Percentiles rank a stretch among this genome's conserved stretches.
phyloP scores from a whole-genome alignment of 805 yeast species.

The Candida sakaeoensis region DNA sequence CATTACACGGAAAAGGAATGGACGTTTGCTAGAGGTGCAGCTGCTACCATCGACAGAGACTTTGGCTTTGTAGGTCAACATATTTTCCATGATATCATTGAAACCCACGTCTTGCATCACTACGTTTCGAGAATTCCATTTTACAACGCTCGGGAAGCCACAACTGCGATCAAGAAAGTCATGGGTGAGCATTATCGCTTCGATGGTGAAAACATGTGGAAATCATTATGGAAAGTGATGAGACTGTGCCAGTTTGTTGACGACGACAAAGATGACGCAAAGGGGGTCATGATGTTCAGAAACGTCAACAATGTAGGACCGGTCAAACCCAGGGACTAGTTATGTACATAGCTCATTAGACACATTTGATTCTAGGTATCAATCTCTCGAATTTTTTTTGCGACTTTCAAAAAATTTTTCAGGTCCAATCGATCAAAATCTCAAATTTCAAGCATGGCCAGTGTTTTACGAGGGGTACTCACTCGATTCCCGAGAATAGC shows the following conservation, averaged over 20 bases:
- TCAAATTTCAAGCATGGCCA: constrained; percentile 7
- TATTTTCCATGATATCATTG: constrained; percentile 56
- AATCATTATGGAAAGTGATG: constrained; percentile 50
- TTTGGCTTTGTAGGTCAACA: constrained; percentile 57
- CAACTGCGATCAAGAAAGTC: constrained; percentile 48
- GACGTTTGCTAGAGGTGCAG: constrained; percentile 67
- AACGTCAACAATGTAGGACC: constrained; percentile 55
- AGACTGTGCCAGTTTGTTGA: constrained; percentile 72
- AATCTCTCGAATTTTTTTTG: not conserved
- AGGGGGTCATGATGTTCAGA: constrained; percentile 65
- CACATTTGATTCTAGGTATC: not conserved
- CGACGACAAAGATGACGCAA: constrained; percentile 44
- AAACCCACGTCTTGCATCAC: constrained; percentile 57
- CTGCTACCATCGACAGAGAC: constrained; percentile 61
- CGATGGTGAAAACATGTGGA: constrained; percentile 55
- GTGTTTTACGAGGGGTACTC: constrained; percentile 12
- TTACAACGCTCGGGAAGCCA: constrained; percentile 53
- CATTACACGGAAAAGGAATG: constrained; percentile 55
- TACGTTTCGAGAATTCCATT: constrained; percentile 54
- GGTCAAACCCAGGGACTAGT: constrained; percentile 19
- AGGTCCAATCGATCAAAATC: not conserved
- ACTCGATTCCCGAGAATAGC: constrained; percentile 8
- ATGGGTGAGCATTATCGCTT: constrained; percentile 51
- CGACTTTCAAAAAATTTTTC: constrained; percentile 8
- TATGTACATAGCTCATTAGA: not conserved